phyloP scores from a whole-genome alignment of 2,329 filamentous ascomycete species.

The Trichoderma sp. region DNA sequence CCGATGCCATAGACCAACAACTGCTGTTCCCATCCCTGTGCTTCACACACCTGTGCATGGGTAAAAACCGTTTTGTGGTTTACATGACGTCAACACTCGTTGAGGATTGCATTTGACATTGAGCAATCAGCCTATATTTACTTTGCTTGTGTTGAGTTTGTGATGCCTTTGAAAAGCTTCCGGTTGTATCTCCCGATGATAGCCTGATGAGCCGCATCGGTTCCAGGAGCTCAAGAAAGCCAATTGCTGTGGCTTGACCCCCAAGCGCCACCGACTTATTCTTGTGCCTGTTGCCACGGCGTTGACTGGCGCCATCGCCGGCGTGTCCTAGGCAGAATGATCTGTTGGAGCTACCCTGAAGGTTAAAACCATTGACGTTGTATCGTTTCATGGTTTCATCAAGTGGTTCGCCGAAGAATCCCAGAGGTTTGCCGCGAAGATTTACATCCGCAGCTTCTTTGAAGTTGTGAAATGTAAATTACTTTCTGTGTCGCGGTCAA shows the following conservation, averaged over 20 bases:
- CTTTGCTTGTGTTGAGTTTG: not conserved
- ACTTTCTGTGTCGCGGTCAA: not conserved
- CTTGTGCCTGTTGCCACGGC: constrained; percentile 14
- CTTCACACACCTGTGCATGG: not conserved
- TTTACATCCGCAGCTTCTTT: not conserved
- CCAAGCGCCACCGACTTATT: not conserved
- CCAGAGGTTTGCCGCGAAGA: not conserved
- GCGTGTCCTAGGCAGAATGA: not conserved
- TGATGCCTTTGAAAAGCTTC: not conserved
- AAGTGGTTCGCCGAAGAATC: not conserved
- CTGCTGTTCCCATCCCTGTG: not conserved
- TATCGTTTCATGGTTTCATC: constrained; percentile 1
- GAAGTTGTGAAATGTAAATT: not conserved
- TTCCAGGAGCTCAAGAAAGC: not conserved
- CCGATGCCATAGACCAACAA: not conserved
- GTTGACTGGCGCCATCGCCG: constrained; percentile 9
- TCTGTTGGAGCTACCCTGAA: constrained; percentile 16
- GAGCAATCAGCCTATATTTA: not conserved
- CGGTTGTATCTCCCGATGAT: not conserved
- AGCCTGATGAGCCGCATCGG: not conserved
- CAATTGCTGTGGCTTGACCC: constrained; percentile 13
- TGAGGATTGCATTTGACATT: not conserved
- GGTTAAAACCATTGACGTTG: not conserved
- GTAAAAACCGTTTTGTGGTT: not conserved
- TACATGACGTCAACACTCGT: constrained; percentile 23